A percentile compares a stretch with the other conserved stretches of the same genome.
Evolutionary conservation across 441 rosid genomes (phyloP).

Genomic region (Rhodomyrtus psidioides): DNA sequence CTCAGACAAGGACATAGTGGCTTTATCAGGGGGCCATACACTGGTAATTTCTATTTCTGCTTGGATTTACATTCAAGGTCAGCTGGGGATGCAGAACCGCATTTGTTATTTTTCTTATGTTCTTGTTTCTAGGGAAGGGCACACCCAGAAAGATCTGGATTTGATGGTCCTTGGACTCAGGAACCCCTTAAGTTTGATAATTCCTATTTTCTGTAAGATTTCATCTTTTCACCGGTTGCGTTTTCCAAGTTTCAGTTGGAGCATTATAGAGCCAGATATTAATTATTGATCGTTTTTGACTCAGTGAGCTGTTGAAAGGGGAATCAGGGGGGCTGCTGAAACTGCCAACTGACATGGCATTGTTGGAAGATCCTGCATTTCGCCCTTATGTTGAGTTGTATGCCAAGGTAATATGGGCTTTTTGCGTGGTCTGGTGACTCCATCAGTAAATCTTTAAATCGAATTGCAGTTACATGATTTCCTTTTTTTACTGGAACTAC

Average conservation of each 20-base stretch:
- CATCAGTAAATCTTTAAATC: background rate
- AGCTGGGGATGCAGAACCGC: background rate
- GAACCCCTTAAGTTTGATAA: slow-evolving; percentile 1
- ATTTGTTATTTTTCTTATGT: background rate
- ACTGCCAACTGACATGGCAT: background rate
- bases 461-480: background rate
- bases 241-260: background rate
- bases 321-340: background rate
- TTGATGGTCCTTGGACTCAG: slow-evolving; percentile 4
- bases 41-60: background rate
- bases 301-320: background rate
- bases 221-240: background rate
- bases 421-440: background rate
- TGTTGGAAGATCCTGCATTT: background rate
- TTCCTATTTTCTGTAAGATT: background rate
- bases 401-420: background rate
- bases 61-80: background rate
- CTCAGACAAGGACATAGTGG: background rate
- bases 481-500: background rate
- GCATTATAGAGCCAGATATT: background rate
- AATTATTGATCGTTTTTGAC: background rate
- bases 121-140: background rate
- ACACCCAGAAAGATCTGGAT: background rate
- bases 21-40: background rate
- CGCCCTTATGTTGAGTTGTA: background rate